These are phyloP conservation scores for Thelonectria rubi DNA, from an alignment of 2,329 filamentous ascomycete species.

Conservation along the genomic window DNA sequence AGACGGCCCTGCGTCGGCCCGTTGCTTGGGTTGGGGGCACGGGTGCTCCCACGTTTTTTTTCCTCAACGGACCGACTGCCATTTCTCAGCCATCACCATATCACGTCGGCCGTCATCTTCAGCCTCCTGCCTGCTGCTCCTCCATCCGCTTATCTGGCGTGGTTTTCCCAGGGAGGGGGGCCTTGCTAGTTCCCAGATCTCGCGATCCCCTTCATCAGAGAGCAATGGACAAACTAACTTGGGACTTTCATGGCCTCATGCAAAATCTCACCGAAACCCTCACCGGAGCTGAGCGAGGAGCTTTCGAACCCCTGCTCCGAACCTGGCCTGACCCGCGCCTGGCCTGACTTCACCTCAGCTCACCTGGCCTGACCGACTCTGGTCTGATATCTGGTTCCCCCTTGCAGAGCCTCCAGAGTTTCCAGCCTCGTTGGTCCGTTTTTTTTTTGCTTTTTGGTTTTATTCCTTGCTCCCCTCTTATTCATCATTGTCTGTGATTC, in stretches of 20 bases:
- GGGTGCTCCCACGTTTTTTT: constrained; percentile 24
- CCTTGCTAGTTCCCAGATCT: constrained; percentile 13
- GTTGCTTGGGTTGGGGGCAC: constrained; percentile 33
- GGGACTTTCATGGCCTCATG: constrained; percentile 33
- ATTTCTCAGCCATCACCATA: too few relatives aligned
- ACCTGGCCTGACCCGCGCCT: constrained; percentile 25
- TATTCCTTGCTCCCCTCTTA: not conserved
- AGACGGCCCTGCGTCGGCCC: constrained; percentile 36
- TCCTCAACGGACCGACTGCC: constrained; percentile 38
- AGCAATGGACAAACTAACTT: not conserved
- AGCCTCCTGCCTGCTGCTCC: constrained; percentile 3
- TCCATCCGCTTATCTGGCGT: constrained; percentile 26
- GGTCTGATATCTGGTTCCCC: constrained; percentile 24
- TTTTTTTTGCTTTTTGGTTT: not conserved
- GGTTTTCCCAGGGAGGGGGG: constrained; percentile 7
- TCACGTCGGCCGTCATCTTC: not conserved
- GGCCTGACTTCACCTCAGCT: constrained; percentile 33
- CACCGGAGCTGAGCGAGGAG: constrained; percentile 33
- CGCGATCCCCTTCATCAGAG: not conserved
- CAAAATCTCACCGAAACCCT: constrained; percentile 39
- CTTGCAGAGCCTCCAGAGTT: constrained; percentile 9
- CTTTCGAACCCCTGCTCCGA: not conserved
- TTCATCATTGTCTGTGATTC: not conserved
- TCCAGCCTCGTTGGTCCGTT: not conserved
- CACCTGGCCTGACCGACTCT: constrained; percentile 33